Evolutionary conservation across 768 basidiomycete species (phyloP), one percentile per base, ranked within the genome.

Genomic region (Pleurotus sapidus): DNA sequence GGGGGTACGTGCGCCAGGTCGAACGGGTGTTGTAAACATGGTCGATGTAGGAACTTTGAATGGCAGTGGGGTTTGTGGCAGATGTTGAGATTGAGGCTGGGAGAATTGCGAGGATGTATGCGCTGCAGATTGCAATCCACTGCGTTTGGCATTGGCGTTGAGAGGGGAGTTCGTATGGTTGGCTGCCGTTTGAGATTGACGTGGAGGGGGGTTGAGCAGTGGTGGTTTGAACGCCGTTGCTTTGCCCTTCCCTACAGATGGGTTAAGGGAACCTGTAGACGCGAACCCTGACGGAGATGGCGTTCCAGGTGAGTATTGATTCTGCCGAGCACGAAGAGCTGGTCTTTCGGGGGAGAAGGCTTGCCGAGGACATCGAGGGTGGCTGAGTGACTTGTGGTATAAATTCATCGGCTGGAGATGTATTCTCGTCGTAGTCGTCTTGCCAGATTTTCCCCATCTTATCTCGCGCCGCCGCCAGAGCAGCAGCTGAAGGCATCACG

Each of bases 361-460:
- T n/a, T 24, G 39, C 4, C 4, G 61, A 54, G 5, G 64, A 56
- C 9, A 59, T 25, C 8, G 48, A 65, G 6, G 71, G 65, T 1
- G 70, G 66, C 7, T 61, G 55, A 42, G 61, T 68, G 49, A 74
- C 70, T 17, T 37, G 17, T n/a, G 51, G 25, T 5, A 8, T 37
- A 23, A 37, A 56, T 15, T 45, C 18, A 23, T 4, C 30, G 4
- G 18, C 12, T 20, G 39, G 51, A 12, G 20, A 24, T 11, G 12
- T 43, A 23, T 34, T 46, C 30, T 40, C 58, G 15, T 8, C 27
- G 9, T 71, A 68, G n/a, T 77, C 74, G 43, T 75, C 71, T 38
- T 74, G 67, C 84, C 83, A 85, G 24, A 67, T 68, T 24, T 69
- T 72, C 64, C 85, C 72, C 60, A 74, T 81, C 43, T 78, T 78